phyloP scores from a whole-genome alignment of 2,329 filamentous ascomycete genomes.

The Nigrograna mackinnonii region DNA sequence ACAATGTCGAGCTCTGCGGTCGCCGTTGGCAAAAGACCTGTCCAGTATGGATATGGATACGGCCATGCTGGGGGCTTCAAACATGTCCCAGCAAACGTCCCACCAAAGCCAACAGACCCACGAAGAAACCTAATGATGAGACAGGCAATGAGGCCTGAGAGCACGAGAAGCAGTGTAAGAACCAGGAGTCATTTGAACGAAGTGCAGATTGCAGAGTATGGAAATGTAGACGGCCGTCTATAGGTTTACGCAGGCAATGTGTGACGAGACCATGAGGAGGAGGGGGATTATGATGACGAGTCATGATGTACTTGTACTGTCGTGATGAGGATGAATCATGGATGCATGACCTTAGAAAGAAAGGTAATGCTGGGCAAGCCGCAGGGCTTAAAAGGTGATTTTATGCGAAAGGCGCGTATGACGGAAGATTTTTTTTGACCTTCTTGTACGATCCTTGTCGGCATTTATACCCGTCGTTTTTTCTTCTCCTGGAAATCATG shows the following conservation, averaged over 20 bases:
- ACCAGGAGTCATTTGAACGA: conserved; percentile 31
- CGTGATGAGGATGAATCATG: conserved; percentile 2
- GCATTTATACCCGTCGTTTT: no score
- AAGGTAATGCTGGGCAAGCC: no score
- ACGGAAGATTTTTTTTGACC: no score
- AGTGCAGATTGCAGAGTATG: conserved; percentile 31
- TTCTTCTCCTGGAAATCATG: no score
- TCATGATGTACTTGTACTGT: conserved; percentile 1
- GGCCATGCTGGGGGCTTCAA: conserved; percentile 13
- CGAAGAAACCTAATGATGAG: conserved; percentile 22
- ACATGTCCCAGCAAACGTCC: conserved; percentile 3
- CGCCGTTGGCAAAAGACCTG: conserved; percentile 20
- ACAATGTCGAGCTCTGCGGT: conserved; percentile 1
- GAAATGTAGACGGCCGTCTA: conserved; percentile 21
- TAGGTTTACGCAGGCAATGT: background rate
- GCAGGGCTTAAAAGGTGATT: background rate
- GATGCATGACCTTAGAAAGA: no score
- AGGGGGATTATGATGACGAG: conserved; percentile 2
- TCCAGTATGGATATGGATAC: conserved; percentile 19
- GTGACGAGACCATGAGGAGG: background rate
- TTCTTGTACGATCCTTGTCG: no score
- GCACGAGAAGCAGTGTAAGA: conserved; percentile 22
- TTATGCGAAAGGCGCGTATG: no score
- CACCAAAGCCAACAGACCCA: conserved; percentile 11
- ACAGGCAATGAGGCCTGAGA: conserved; percentile 21